A percentile compares a stretch with the other conserved stretches of the same genome.
Conservation (phyloP, 441 rosid genomes). For the Euphorbia schlechtendalii region DNA sequence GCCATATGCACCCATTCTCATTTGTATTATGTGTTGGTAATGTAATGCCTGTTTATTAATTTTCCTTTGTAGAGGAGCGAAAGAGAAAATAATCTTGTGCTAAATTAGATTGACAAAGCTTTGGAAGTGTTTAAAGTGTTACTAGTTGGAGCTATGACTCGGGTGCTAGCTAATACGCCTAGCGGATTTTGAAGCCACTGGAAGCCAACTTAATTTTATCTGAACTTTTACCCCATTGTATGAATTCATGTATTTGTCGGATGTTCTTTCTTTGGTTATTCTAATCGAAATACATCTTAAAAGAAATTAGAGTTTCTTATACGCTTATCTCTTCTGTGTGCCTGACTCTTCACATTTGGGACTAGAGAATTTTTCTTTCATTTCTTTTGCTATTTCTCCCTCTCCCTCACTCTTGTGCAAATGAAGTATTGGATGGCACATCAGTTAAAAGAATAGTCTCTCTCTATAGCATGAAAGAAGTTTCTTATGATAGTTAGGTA, state of each 20-base stretch:
- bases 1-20: not conserved
- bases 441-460: no score
- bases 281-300: not conserved
- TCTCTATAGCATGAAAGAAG: not conserved
- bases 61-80: no score
- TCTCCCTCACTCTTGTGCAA: no score
- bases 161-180: not conserved
- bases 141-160: not conserved
- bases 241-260: not conserved
- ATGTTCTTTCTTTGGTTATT: not conserved
- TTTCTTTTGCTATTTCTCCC: no score
- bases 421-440: no score
- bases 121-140: not conserved
- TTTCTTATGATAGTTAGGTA: conserved; percentile 2
- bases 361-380: no score
- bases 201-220: not conserved
- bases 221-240: not conserved
- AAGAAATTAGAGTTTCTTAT: not conserved
- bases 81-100: not conserved
- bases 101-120: conserved; percentile 4
- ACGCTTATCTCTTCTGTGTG: not conserved
- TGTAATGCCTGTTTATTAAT: not conserved
- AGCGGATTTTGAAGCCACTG: not conserved
- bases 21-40: not conserved
- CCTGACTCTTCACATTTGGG: no score